phyloP scores from a whole-genome alignment of 2,329 filamentous ascomycete genomes.

The Exophiala oligosperma region DNA sequence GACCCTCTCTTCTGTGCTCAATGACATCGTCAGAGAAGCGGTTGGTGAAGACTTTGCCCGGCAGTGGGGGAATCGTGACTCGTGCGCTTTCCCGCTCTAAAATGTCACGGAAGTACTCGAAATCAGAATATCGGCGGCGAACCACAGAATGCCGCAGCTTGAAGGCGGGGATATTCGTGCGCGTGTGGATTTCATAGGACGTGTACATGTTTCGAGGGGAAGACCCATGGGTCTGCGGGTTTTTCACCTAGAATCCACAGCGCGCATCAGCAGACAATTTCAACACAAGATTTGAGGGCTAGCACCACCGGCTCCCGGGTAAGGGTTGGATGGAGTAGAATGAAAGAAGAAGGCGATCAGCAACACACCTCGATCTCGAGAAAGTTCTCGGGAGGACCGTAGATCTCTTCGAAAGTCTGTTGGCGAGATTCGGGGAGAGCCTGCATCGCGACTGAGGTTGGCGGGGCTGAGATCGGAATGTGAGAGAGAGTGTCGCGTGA shows the following conservation, averaged over 20 bases:
- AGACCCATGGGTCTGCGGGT: conserved; percentile 90
- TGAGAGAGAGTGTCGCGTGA: conserved; percentile 12
- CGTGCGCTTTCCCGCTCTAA: conserved; percentile 86
- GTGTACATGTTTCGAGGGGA: conserved; percentile 91
- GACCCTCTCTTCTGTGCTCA: conserved; percentile 83
- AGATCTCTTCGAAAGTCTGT: conserved; percentile 98
- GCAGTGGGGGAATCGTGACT: conserved; percentile 92
- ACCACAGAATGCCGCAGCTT: conserved; percentile 88
- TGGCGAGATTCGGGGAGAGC: conserved; percentile 69
- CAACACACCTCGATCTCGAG: conserved; percentile 76
- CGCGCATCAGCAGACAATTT: too few species aligned
- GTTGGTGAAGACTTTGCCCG: conserved; percentile 97
- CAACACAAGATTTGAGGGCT: neutral
- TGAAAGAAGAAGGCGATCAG: conserved; percentile 3
- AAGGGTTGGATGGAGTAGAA: neutral
- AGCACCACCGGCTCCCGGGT: neutral
- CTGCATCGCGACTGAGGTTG: conserved; percentile 58
- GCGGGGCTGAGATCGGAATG: neutral
- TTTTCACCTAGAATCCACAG: conserved; percentile 66
- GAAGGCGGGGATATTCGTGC: conserved; percentile 98
- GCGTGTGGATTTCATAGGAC: conserved; percentile 96
- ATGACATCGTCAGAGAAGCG: conserved; percentile 98
- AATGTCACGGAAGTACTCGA: conserved; percentile 98
- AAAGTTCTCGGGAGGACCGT: conserved; percentile 97
- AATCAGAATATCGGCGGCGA: conserved; percentile 92